phyloP scores from a whole-genome alignment of 352 stramenopile genomes.

The Globisporangium barbulae region DNA sequence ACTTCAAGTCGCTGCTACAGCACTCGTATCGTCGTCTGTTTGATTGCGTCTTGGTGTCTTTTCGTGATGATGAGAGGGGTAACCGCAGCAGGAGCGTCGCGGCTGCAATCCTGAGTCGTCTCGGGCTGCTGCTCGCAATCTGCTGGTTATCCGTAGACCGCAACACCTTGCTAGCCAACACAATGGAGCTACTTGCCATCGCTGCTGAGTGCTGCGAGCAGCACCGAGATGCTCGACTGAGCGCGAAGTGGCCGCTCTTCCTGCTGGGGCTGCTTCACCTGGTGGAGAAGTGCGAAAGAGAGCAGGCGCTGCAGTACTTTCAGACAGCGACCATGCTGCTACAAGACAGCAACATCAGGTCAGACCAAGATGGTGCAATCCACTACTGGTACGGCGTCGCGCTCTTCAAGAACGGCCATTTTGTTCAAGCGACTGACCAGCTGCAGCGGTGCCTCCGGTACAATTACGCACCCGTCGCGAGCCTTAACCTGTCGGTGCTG shows the following conservation, averaged over 20 bases:
- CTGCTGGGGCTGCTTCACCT: conserved; percentile 36
- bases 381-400: conserved; percentile 62
- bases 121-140: conserved; percentile 9
- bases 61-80: neutral
- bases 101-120: conserved; percentile 10
- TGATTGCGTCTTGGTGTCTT: neutral
- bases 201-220: conserved; percentile 4
- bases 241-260: conserved; percentile 37
- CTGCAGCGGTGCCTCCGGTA: conserved; percentile 42
- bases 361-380: conserved; percentile 18
- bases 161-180: neutral
- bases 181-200: conserved; percentile 2
- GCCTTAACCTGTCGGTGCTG: conserved; percentile 52
- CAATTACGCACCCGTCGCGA: conserved; percentile 46
- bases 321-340: conserved; percentile 13
- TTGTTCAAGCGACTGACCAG: conserved; percentile 20
- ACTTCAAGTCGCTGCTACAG: neutral
- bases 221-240: neutral
- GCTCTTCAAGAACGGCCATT: conserved; percentile 27
- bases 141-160: conserved; percentile 1
- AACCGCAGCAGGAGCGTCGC: neutral
- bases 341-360: neutral
- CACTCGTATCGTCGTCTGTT: conserved; percentile 1
- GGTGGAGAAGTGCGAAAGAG: conserved; percentile 22
- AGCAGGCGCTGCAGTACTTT: conserved; percentile 32